Evolutionary conservation across 2,329 filamentous ascomycete genomes (phyloP).

Genomic region (Phialophora chinensis): DNA sequence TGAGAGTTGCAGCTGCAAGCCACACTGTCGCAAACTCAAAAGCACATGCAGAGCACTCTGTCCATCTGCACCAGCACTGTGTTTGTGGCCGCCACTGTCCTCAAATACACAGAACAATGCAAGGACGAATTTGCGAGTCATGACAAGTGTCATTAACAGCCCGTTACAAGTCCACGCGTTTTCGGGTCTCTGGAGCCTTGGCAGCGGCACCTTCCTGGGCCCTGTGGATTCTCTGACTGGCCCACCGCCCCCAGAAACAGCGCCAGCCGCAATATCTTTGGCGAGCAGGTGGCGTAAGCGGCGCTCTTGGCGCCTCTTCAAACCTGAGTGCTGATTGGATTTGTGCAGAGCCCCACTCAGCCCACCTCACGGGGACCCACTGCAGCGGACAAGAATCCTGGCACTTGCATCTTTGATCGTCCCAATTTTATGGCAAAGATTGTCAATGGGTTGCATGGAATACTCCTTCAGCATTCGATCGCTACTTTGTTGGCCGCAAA

Average conservation of each 20-base stretch:
- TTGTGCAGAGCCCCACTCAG: not conserved
- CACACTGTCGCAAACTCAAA: not conserved
- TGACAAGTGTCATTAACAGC: not conserved
- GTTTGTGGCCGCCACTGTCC: not conserved
- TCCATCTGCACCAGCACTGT: not conserved
- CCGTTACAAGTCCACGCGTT: not conserved
- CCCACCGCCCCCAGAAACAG: not conserved
- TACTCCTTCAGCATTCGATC: slow-evolving; percentile 8
- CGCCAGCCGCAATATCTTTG: slow-evolving; percentile 15
- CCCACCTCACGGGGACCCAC: not conserved
- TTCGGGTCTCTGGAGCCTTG: not conserved
- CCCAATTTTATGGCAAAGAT: slow-evolving; percentile 13
- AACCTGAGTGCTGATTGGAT: slow-evolving; percentile 9
- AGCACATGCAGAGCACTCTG: not conserved
- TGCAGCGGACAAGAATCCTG: slow-evolving; percentile 7
- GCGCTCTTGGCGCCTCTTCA: slow-evolving; percentile 18
- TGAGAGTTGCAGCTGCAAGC: not conserved
- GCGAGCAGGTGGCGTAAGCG: slow-evolving; percentile 20
- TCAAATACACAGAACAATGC: too few relatives aligned
- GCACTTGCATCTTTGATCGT: slow-evolving; percentile 12
- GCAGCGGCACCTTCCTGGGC: not conserved
- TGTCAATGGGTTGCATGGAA: slow-evolving; percentile 19
- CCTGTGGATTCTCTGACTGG: slow-evolving; percentile 3
- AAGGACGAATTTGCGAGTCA: not conserved
- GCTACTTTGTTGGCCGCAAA: not conserved